Base-by-base conservation (phyloP, 1,284 basidiomycete genomes). In the Ganoderma multipileum region DNA sequence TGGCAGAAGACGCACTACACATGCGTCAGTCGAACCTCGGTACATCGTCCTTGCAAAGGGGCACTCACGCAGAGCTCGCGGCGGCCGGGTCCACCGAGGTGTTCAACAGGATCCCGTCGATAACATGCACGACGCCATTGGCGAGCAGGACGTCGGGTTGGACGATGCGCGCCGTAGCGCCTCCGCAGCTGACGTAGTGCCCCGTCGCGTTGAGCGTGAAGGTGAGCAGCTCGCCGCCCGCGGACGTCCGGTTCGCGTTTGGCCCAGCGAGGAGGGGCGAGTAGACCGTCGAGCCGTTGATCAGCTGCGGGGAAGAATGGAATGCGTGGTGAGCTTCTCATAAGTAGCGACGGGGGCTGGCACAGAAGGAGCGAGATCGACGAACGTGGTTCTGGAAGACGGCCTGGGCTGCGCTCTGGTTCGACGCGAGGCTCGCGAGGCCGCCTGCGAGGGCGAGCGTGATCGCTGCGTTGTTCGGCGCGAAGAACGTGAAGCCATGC, bases 41-140 rank as follows among this genome's bases (percentile, higher is more conserved):
- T 33, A 39, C 44, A 47, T 33, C 33, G 3, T 9, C 12, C 57
- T 26, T 0, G 5, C 3, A 12, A 33, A 33, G 33, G 33, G 11
- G 12, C n/a, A 78, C 78, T 66, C 78, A 91, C 84, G 91, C 91
- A 67, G 86, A 85, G 47, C 79, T 83, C 0, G 91, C 91, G 1
- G 86, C 87, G 3, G 74, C 72, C 2, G 83, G 64, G 78, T 93
- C 81, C 18, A 76, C 77, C 18, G 81, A 76, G 3, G 84, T 83
- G 79, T 91, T 87, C 61, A 89, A 68, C 59, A 94, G 82, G 14
- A 93, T 89, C 2, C 78, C 73, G 77, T 93, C 86, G 71, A 94
- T 87, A 62, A 92, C 79, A 77, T 95, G 91, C 8, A 93, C 76
- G 30, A 95, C 93, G 68, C 93, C 93, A 73, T 94, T 94, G 38